Evolutionary conservation across 805 yeast genomes (phyloP).

Genomic region (Pichia scutulata): DNA sequence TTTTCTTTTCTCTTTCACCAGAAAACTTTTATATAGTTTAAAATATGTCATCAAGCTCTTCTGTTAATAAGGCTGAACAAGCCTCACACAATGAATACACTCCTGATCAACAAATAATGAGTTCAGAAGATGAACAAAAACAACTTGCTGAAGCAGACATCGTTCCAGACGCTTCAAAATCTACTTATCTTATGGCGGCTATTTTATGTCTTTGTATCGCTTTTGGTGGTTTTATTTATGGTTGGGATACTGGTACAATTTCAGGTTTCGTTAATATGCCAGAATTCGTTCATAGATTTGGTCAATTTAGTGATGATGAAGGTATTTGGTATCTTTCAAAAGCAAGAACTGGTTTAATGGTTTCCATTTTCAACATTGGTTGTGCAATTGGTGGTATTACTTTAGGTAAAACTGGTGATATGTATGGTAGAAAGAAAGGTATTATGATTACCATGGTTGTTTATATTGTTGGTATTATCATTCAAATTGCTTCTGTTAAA

Average conservation of each 20-base stretch:
- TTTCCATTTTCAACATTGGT: slow-evolving; percentile 64
- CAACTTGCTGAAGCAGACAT: slow-evolving; percentile 10
- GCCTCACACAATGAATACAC: neutral
- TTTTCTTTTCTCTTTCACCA: neutral
- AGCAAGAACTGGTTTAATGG: slow-evolving; percentile 53
- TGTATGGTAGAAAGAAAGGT: slow-evolving; percentile 52
- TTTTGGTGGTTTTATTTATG: slow-evolving; percentile 71
- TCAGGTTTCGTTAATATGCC: slow-evolving; percentile 62
- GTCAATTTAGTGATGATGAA: slow-evolving; percentile 30
- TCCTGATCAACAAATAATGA: neutral
- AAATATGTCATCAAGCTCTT: slow-evolving; percentile 8
- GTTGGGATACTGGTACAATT: slow-evolving; percentile 75
- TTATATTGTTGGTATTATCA: slow-evolving; percentile 52
- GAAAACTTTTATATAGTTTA: neutral
- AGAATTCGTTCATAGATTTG: slow-evolving; percentile 49
- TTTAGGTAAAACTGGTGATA: slow-evolving; percentile 50
- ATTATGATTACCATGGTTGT: slow-evolving; percentile 45
- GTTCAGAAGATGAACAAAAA: slow-evolving; percentile 8
- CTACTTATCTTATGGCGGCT: slow-evolving; percentile 22
- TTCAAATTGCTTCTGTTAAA: slow-evolving; percentile 48
- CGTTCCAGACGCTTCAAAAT: slow-evolving; percentile 19
- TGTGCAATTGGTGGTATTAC: slow-evolving; percentile 67
- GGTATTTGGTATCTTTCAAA: slow-evolving; percentile 41
- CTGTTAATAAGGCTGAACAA: slow-evolving; percentile 4
- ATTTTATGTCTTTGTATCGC: slow-evolving; percentile 49